Base-by-base conservation (phyloP, 192 early-diverging fungal genomes). In the Backusella luteola region DNA sequence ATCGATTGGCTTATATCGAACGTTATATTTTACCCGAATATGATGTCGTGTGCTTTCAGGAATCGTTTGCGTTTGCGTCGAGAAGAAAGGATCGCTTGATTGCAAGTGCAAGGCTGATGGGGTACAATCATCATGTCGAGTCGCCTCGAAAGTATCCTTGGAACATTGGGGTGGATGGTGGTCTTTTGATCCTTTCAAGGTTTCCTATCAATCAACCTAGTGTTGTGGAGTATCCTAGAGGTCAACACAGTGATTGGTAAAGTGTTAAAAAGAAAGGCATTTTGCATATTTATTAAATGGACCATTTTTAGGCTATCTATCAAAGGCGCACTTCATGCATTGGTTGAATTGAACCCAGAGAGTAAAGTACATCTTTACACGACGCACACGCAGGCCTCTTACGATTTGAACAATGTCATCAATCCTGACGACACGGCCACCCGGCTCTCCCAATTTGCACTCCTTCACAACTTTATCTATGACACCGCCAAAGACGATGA, bases 371-470 rank as follows among this genome's bases (percentile, higher is more conserved):
- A 95, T 78, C 41, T 95, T 36, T 94, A 94, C 78, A 95, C 89
- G 14, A 96, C 95, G 6, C 94, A 96, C 74, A 90, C 94, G 19
- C 95, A 96, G 82, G 93, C 93, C 21, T 92, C 93, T 2, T 91
- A 92, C 66, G 85, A 84, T 32, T 76, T 80, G 2, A 86, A 85
- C 9, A 84, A 88, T n/a, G 66, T 79, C 15, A 76, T 90, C 14
- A 88, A 83, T 4, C 85, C 85, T 66, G 85, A 82, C 23, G 90
- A 88, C 46, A 89, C 87, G 6, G 76, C 83, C 35, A 82, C 84
- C 46, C 89, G 92, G 15, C 74, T 92, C 49, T 72, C 80, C 23
- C 95, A 96, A 83, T 80, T 96, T 66, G 69, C 83, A 9, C 75
- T 82, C 39, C 85, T 96, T 52, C 93, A 91, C 67, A 79, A 85